These are phyloP conservation scores for Limnanthes douglasii DNA, from an alignment of 345 rosid species.

Conservation along the genomic window DNA sequence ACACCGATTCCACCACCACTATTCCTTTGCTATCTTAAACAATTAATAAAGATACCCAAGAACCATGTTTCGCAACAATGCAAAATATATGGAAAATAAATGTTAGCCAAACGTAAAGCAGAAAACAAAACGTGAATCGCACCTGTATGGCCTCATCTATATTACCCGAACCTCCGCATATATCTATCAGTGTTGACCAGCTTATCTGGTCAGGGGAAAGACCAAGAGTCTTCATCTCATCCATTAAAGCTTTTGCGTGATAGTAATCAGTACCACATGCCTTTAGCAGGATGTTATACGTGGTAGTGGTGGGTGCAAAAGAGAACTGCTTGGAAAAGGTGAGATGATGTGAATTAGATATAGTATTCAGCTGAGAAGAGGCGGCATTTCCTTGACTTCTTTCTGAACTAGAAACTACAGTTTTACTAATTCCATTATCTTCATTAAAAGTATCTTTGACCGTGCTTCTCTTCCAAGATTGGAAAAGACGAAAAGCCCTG, in stretches of 20 bases:
- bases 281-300: slow-evolving; percentile 70
- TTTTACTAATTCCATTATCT: slow-evolving; percentile 9
- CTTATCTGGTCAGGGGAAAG: slow-evolving; percentile 63
- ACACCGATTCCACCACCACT: too few relatives aligned
- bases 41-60: too few relatives aligned
- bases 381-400: slow-evolving; percentile 5
- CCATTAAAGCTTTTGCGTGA: slow-evolving; percentile 59
- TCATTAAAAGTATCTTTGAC: slow-evolving; percentile 12
- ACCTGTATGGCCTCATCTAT: slow-evolving; percentile 71
- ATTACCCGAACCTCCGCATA: slow-evolving; percentile 63
- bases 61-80: too few relatives aligned
- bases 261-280: slow-evolving; percentile 67
- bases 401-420: slow-evolving; percentile 7
- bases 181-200: slow-evolving; percentile 78
- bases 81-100: slow-evolving; percentile 1
- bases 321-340: slow-evolving; percentile 28
- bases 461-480: slow-evolving; percentile 39
- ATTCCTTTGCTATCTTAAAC: too few relatives aligned
- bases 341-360: slow-evolving; percentile 18
- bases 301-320: slow-evolving; percentile 57
- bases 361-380: slow-evolving; percentile 11
- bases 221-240: slow-evolving; percentile 68
- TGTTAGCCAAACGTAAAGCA: background rate
- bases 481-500: slow-evolving; percentile 83
- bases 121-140: slow-evolving; percentile 7